Evolutionary conservation across 176 grass and related monocot genomes (phyloP).

Genomic region (Guadua angustifolia): DNA sequence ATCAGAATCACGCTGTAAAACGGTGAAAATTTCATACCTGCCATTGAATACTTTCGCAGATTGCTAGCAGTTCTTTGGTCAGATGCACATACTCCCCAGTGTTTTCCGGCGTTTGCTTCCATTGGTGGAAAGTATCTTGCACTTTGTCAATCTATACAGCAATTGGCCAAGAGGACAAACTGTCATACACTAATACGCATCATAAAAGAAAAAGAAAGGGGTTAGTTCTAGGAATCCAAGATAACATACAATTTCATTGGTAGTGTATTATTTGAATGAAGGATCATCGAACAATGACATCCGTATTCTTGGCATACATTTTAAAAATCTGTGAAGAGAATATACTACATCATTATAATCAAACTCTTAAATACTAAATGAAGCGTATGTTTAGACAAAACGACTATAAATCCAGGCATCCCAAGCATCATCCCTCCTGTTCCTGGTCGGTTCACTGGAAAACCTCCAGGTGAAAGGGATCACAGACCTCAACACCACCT

Average conservation of each 20-base stretch:
- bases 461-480: too few relatives aligned
- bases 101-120: constrained; percentile 77
- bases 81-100: constrained; percentile 86
- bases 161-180: neutral
- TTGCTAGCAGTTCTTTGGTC: constrained; percentile 77
- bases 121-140: constrained; percentile 78
- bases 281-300: neutral
- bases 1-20: constrained; percentile 2
- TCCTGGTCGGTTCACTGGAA: too few relatives aligned
- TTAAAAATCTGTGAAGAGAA: neutral
- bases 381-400: neutral
- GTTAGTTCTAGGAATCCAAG: neutral
- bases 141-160: constrained; percentile 71
- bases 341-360: neutral
- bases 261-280: neutral
- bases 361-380: neutral
- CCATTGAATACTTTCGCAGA: constrained; percentile 86
- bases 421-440: too few relatives aligned
- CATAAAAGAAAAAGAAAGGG: neutral
- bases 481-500: too few relatives aligned
- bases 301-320: neutral
- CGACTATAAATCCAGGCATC: neutral
- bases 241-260: neutral
- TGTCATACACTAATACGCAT: neutral
- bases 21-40: constrained; percentile 58